phyloP scores from a whole-genome alignment of 257 asterid genomes.

The Gentiana dahurica region DNA sequence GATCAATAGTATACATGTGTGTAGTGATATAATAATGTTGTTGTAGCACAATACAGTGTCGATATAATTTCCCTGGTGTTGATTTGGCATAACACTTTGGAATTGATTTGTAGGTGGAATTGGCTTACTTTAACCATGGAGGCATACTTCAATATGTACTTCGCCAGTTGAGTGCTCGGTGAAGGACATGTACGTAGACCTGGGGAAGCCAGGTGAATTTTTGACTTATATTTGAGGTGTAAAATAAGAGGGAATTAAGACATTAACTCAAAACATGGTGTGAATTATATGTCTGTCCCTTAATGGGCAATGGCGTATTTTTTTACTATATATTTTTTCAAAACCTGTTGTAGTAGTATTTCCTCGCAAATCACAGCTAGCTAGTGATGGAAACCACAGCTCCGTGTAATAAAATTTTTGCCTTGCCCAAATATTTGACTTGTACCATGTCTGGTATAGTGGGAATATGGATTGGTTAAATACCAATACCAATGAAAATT shows the following conservation, averaged over 20 bases:
- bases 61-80: not conserved
- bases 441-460: no score
- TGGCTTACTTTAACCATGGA: slow-evolving; percentile 61
- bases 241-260: slow-evolving; percentile 26
- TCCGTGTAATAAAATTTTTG: no score
- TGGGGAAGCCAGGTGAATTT: slow-evolving; percentile 3
- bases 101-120: slow-evolving; percentile 15
- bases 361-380: no score
- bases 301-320: slow-evolving; percentile 22
- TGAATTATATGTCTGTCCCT: slow-evolving; percentile 2
- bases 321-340: not conserved
- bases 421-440: no score
- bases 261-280: slow-evolving; percentile 3
- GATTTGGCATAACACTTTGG: not conserved
- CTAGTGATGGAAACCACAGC: no score
- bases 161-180: slow-evolving; percentile 59
- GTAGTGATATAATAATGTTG: not conserved
- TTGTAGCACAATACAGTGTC: not conserved
- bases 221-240: slow-evolving; percentile 7
- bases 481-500: no score
- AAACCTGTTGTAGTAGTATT: no score
- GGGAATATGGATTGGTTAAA: no score
- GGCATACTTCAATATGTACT: slow-evolving; percentile 82
- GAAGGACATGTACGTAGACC: slow-evolving; percentile 4
- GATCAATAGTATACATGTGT: not conserved